Evolutionary conservation across 2,329 filamentous ascomycete species (phyloP).

Genomic region (Curvularia hawaiiensis): DNA sequence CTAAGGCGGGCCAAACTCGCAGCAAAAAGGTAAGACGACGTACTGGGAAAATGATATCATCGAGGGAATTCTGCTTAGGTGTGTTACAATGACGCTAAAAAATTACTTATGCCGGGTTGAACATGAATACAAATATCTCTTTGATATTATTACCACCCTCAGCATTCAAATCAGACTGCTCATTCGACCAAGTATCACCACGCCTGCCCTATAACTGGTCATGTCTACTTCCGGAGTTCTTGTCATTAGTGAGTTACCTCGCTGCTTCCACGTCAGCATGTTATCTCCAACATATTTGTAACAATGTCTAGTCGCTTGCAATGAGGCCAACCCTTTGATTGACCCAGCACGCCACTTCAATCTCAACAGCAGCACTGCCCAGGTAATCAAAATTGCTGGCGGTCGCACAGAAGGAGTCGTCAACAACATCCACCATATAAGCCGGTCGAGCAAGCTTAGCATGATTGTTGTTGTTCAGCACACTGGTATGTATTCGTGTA

Average conservation of each 20-base stretch:
- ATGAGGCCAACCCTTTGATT: constrained; percentile 7
- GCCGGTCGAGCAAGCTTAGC: constrained; percentile 18
- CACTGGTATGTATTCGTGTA: constrained; percentile 13
- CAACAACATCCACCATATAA: constrained; percentile 19
- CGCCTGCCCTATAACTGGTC: background rate
- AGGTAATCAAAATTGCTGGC: constrained; percentile 24
- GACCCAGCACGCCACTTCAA: constrained; percentile 31
- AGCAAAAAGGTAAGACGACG: background rate
- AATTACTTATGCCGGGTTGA: background rate
- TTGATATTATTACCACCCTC: background rate
- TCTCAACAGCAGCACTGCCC: constrained; percentile 21
- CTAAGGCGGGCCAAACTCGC: background rate
- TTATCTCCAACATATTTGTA: background rate
- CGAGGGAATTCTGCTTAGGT: background rate
- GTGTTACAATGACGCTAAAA: background rate
- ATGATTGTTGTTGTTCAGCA: constrained; percentile 33
- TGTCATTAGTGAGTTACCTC: constrained; percentile 1
- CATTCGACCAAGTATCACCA: background rate
- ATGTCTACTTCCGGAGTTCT: background rate
- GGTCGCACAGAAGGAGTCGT: constrained; percentile 17
- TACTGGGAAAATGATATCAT: background rate
- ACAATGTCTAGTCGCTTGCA: constrained; percentile 9
- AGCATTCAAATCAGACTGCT: background rate
- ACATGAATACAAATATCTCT: background rate
- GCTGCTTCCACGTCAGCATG: background rate